Evolutionary conservation across 768 basidiomycete genomes (phyloP).

Genomic region (Termitomyces bulborhizus): DNA sequence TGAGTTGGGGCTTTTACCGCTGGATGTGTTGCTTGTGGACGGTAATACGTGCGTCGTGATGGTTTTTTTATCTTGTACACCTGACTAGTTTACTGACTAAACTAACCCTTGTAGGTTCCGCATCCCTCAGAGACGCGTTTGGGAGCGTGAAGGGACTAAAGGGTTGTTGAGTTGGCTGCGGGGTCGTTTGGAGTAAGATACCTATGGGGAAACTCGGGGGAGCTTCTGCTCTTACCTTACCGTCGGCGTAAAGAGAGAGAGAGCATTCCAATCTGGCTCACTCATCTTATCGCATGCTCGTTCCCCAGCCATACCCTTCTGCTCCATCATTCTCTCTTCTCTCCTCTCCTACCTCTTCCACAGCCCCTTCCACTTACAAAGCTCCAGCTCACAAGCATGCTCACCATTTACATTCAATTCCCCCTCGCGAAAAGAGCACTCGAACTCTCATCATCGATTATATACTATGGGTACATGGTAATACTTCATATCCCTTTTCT

Average conservation of each 20-base stretch:
- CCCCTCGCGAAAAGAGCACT: constrained; percentile 85
- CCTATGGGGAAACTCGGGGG: constrained; percentile 18
- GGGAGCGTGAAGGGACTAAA: constrained; percentile 85
- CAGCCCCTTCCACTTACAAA: constrained; percentile 32
- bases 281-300: constrained; percentile 13
- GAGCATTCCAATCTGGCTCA: constrained; percentile 12
- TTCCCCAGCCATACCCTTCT: constrained; percentile 11
- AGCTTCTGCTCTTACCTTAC: constrained; percentile 8
- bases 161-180: constrained; percentile 75
- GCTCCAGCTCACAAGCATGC: constrained; percentile 85
- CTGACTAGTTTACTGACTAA: not conserved
- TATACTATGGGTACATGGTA: constrained; percentile 77
- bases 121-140: constrained; percentile 71
- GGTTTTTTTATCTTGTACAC: not conserved
- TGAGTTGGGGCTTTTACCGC: constrained; percentile 65
- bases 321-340: constrained; percentile 11
- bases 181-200: constrained; percentile 55
- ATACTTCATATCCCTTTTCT: constrained; percentile 3
- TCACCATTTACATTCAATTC: constrained; percentile 82
- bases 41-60: constrained; percentile 64
- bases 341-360: not conserved
- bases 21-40: constrained; percentile 81
- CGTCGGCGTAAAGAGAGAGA: not conserved
- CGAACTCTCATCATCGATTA: constrained; percentile 84
- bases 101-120: constrained; percentile 51